Evolutionary conservation across 2,329 filamentous ascomycete species (phyloP), one percentile per base, ranked within the genome.

Genomic region (Graphium sp.): DNA sequence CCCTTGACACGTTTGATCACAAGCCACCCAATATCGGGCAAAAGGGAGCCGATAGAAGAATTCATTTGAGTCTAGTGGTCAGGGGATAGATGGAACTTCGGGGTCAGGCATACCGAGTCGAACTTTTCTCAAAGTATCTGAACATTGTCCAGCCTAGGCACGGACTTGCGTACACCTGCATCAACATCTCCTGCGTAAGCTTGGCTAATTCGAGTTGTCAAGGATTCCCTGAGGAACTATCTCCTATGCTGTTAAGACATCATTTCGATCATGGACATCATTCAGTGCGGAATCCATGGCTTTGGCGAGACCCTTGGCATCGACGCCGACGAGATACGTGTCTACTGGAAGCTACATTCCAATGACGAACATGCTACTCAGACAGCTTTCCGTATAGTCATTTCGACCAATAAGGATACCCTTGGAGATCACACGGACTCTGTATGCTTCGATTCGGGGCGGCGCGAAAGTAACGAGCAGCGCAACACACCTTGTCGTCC

Each of bases 281-380:
- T 35, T 13, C 36, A 37, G 11, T 52, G 48, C 31, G 50, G 51
- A 14, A 53, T 55, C 12, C 49, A 55, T 29, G 47, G 44, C 29
- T 56, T 50, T 29, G 42, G 48, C 22, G 50, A 55, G 37, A 41
- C 43, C 3, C 35, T 53, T 6, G 51, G 52, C 5, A 50, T 55
- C 30, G 52, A 55, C 30, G 40, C 45, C 5, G 48, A 55, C 24
- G 41, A 48, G 24, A 38, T 54, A 9, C 45, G 46, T 18, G 42
- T 54, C 30, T 50, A 40, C 30, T 54, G 49, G 49, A 39, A 39
- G 5, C 35, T 53, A 2, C 29, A 45, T 7, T 41, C 43, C 7
- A 34, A 42, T 3, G 33, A 42, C 14, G 44, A 49, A 30, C 35
- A 47, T 35, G 39, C 40, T 4, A 12, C 19, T 1, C 50, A 55